These are phyloP conservation scores for Chaetomium sp. DNA, from an alignment of 2,329 filamentous ascomycete species.

Conservation along the genomic window DNA sequence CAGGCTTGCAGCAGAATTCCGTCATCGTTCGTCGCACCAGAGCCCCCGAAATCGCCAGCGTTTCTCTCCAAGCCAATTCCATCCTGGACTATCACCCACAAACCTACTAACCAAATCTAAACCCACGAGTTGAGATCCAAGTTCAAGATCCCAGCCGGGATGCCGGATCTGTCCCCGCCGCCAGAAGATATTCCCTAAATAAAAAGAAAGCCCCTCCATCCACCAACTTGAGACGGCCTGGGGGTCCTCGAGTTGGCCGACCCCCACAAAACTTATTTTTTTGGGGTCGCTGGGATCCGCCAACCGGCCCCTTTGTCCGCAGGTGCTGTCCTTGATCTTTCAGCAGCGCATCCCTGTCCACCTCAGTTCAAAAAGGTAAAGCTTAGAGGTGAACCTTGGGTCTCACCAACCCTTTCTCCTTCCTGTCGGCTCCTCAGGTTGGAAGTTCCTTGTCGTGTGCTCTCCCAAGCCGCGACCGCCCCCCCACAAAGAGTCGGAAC, in stretches of 20 bases:
- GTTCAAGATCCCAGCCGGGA: too few relatives aligned
- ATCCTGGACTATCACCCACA: too few relatives aligned
- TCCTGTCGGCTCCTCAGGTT: too few relatives aligned
- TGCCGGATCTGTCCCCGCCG: not conserved
- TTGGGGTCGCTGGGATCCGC: constrained; percentile 12
- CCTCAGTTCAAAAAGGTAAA: constrained; percentile 2
- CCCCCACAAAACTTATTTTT: constrained; percentile 21
- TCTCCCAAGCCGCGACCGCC: not conserved
- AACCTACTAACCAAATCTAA: too few relatives aligned
- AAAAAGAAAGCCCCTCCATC: not conserved
- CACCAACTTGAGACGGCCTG: constrained; percentile 1
- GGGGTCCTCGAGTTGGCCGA: not conserved
- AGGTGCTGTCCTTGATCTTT: constrained; percentile 9
- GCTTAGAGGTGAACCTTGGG: not conserved
- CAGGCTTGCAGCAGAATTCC: too few relatives aligned
- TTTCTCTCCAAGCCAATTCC: too few relatives aligned
- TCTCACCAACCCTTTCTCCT: not conserved
- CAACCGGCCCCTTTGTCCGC: not conserved
- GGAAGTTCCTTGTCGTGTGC: constrained; percentile 8
- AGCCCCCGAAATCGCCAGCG: too few relatives aligned
- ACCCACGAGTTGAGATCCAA: too few relatives aligned
- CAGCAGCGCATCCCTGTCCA: constrained; percentile 9
- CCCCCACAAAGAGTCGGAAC: too few relatives aligned
- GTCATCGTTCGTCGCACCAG: too few relatives aligned
- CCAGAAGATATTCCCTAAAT: not conserved